Evolutionary conservation across 2,329 filamentous ascomycete species (phyloP), one percentile per base, ranked within the genome.

Genomic region (Arthrinium phaeospermum): DNA sequence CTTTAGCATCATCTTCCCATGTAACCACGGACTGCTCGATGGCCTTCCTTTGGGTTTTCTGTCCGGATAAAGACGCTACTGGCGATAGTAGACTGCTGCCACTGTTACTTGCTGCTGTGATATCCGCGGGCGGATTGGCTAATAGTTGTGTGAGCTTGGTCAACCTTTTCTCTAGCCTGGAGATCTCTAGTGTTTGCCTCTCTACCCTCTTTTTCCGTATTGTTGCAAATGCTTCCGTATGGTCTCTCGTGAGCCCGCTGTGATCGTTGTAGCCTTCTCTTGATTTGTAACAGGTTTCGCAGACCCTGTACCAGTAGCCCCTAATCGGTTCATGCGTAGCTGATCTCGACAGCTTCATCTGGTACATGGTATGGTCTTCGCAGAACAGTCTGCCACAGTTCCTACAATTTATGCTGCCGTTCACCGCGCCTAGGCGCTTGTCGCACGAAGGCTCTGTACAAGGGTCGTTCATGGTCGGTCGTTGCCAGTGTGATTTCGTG

Each of bases 271-370:
- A 99, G 4, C 96, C 96, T 37, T 95, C 94, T 78, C 96, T 90
- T 70, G 95, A 98, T 84, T 98, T 98, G 85, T 96, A 99, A 83
- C 96, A 99, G n/a, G 96, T 98, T 85, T 99, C 96, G 80, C 96
- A 99, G 1, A 98, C 96, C 70, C 96, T 86, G 77, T 94, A 97
- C 96, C 96, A 99, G 76, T 94, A 90, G 10, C 96, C 96, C 74
- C 96, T 87, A 1, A 96, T 90, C 0, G 96, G 96, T 75, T 99
- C 96, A 82, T 98, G 94, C 72, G 92, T 89, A 4, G 96, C 96
- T 44, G 95, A 93, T 71, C 95, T 88, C 12, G 95, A 98, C 14
- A 99, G 87, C 85, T 97, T 98, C 93, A 98, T 98, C 85, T 99
- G 96, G 80, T 98, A 99, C 95, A 99, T 98, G 70, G 96, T 98